Base-by-base conservation (phyloP, 768 basidiomycete species). In the Boletus vinaceobasis region DNA sequence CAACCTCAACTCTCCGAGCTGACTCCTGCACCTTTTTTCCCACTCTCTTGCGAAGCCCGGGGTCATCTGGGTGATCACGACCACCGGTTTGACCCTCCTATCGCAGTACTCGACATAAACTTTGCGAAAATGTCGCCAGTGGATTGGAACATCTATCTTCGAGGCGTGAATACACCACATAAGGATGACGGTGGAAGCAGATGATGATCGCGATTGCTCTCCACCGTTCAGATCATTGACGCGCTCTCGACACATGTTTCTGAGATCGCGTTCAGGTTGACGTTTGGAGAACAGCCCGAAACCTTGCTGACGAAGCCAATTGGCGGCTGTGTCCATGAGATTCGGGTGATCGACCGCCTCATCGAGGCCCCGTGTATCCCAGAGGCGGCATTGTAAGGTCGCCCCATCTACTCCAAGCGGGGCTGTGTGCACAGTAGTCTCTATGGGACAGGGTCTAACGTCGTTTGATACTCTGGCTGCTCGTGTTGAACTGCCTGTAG, bases 141-240 rank as follows among this genome's bases (percentile, higher is more conserved):
- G 64, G 32, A 55, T 56, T 10, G 61, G 57, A 40, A 66, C 56
- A 19, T 61, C 64, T 44, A 68, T 68, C 56, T 67, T 68, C 6
- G 61, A 66, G 38, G 65, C 65, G n/a, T 61, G 61, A 19, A 67
- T 68, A n/a, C 65, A 66, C 65, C 65, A 68, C 50, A 68, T 55
- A 7, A 68, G 59, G 50, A 65, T 27, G 47, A 64, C 39, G 48
- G 21, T 43, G 42, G 61, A 26, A 43, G 50, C 17, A 14, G 60
- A 23, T 23, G 60, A 23, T 23, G 23, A 32, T 42, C 7, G 43
- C 11, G 52, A 29, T 33, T 49, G 35, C 19, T 60, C 57, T 47
- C 54, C 52, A 15, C 56, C 60, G 5, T 43, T 21, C 10, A 52
- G 46, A 52, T 52, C 53, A 26, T 26, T 39, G 43, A 67, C 53